A percentile compares a stretch with the other conserved stretches of the same genome.
Evolutionary conservation across 202 grass and related monocot genomes (phyloP).

Genomic region (Digitaria exilis): DNA sequence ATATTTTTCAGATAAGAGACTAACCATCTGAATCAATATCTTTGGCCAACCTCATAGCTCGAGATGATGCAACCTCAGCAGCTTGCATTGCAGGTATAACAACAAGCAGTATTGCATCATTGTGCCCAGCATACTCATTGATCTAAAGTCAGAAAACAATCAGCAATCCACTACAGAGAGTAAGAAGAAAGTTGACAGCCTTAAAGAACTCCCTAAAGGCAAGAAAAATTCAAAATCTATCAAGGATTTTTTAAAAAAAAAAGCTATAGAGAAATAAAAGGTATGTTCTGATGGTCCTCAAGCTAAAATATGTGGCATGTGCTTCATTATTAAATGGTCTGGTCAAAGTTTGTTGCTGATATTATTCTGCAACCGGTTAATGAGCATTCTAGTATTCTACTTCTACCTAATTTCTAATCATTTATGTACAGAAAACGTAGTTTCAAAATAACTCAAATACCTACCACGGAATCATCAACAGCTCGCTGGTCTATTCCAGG

Average conservation of each 20-base stretch:
- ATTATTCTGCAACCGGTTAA: background rate
- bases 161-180: constrained; percentile 1
- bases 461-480: constrained; percentile 65
- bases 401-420: constrained; percentile 4
- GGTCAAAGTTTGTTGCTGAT: background rate
- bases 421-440: constrained; percentile 8
- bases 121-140: constrained; percentile 67
- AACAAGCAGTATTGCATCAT: constrained; percentile 74
- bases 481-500: constrained; percentile 67
- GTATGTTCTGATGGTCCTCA: background rate
- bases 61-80: constrained; percentile 64
- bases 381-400: background rate
- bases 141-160: constrained; percentile 56
- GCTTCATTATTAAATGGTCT: background rate
- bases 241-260: background rate
- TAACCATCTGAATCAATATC: constrained; percentile 82
- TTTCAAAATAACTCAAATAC: constrained; percentile 20
- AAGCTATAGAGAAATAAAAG: background rate
- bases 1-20: constrained; percentile 34
- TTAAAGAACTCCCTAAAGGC: constrained; percentile 19
- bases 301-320: constrained; percentile 12
- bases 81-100: constrained; percentile 74
- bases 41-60: constrained; percentile 67
- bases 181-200: background rate
- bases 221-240: constrained; percentile 17